Evolutionary conservation across 2,329 filamentous ascomycete genomes (phyloP).

Genomic region (Ophiostoma populinum): DNA sequence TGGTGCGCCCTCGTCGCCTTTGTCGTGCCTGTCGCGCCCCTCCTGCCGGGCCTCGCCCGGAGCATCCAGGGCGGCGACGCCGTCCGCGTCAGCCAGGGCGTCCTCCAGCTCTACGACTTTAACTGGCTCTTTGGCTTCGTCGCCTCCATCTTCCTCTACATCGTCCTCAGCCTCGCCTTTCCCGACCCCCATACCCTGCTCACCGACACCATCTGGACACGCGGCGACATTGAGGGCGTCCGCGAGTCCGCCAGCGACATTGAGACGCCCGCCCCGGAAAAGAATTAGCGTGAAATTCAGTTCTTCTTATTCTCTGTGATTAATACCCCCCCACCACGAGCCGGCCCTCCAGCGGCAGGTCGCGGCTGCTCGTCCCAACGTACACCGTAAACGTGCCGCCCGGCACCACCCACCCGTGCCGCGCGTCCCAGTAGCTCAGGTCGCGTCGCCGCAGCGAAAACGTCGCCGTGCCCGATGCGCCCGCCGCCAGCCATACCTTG

Average conservation of each 20-base stretch:
- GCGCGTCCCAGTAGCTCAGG: conserved; percentile 45
- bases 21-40: conserved; percentile 15
- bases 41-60: conserved; percentile 17
- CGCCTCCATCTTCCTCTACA: conserved; percentile 37
- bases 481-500: conserved; percentile 34
- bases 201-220: conserved; percentile 20
- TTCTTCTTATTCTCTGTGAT: neutral
- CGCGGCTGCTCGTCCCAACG: conserved; percentile 29
- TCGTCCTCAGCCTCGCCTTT: conserved; percentile 27
- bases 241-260: conserved; percentile 10
- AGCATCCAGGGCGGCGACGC: conserved; percentile 9
- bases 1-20: conserved; percentile 14
- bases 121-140: conserved; percentile 50
- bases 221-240: conserved; percentile 13
- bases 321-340: conserved; percentile 8
- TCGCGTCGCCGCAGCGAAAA: conserved; percentile 42
- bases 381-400: conserved; percentile 23
- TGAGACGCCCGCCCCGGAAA: too few species aligned
- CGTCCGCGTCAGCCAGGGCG: conserved; percentile 21
- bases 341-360: conserved; percentile 23
- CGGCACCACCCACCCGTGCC: conserved; percentile 43
- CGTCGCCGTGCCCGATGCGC: conserved; percentile 27
- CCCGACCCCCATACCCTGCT: conserved; percentile 34
- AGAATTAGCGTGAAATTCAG: too few species aligned
- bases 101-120: conserved; percentile 40